Percentiles rank a stretch among this genome's conserved stretches.
phyloP scores from a whole-genome alignment of 257 asterid genomes.

The Lithospermum erythrorhizon region DNA sequence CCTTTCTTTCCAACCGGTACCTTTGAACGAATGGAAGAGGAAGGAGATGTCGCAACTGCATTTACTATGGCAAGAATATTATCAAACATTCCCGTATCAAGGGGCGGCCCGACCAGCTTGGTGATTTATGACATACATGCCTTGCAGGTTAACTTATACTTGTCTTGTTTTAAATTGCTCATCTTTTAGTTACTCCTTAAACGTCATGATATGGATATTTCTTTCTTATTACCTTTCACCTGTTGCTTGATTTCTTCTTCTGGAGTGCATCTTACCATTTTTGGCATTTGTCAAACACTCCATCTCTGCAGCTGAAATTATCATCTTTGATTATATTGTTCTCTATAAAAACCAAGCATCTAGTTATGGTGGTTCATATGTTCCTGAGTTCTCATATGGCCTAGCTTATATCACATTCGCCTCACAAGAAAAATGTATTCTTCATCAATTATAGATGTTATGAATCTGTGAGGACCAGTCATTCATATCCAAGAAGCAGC shows the following conservation, averaged over 20 bases:
- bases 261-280: too few species aligned
- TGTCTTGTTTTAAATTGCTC: background rate
- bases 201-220: too few species aligned
- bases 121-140: conserved; percentile 86
- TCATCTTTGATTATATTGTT: too few species aligned
- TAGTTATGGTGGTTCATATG: too few species aligned
- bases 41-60: conserved; percentile 95
- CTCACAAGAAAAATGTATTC: too few species aligned
- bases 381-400: too few species aligned
- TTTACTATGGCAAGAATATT: conserved; percentile 93
- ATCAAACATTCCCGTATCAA: conserved; percentile 73
- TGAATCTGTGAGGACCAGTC: background rate
- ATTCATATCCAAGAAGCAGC: background rate
- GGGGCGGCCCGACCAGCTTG: conserved; percentile 94
- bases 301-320: too few species aligned
- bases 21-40: conserved; percentile 89
- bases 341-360: too few species aligned
- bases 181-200: background rate
- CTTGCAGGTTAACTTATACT: conserved; percentile 45
- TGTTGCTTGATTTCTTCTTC: too few species aligned
- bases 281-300: too few species aligned
- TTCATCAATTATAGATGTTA: background rate
- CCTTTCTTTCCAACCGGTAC: conserved; percentile 96
- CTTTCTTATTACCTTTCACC: too few species aligned
- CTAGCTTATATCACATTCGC: too few species aligned